Conservation (phyloP, 2,329 filamentous ascomycete species). For the Cyanodermella asteris region DNA sequence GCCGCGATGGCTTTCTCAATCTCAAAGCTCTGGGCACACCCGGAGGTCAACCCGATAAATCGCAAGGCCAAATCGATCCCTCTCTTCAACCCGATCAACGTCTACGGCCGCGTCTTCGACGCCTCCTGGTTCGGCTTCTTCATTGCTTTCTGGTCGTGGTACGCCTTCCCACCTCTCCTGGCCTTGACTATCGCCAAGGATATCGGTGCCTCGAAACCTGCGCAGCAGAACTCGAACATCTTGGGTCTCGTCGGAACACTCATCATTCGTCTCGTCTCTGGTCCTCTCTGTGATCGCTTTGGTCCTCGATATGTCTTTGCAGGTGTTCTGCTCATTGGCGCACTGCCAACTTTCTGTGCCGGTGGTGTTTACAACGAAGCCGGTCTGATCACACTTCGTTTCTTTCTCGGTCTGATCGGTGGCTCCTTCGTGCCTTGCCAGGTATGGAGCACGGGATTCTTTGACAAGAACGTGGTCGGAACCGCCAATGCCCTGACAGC, state of each 20-base stretch:
- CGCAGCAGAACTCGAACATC: constrained; percentile 81
- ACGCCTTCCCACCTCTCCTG: constrained; percentile 21
- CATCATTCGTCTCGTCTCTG: constrained; percentile 54
- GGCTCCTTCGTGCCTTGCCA: constrained; percentile 68
- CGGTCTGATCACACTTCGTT: constrained; percentile 51
- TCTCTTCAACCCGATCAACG: constrained; percentile 51
- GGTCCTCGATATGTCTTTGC: constrained; percentile 66
- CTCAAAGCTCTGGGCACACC: constrained; percentile 24
- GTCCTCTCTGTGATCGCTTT: constrained; percentile 66
- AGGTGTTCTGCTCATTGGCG: constrained; percentile 51
- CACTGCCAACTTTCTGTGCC: constrained; percentile 62
- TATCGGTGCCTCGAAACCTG: constrained; percentile 42
- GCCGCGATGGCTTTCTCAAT: constrained; percentile 4
- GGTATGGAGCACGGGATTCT: constrained; percentile 84
- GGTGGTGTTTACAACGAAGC: constrained; percentile 47
- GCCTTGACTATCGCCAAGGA: constrained; percentile 62
- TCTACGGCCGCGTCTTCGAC: constrained; percentile 73
- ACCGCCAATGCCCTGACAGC: constrained; percentile 71
- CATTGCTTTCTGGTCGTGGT: constrained; percentile 5
- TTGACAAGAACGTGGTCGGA: constrained; percentile 78
- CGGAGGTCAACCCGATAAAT: constrained; percentile 65
- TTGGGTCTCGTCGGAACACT: constrained; percentile 57
- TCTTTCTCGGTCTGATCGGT: constrained; percentile 63
- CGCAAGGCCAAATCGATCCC: constrained; percentile 64
- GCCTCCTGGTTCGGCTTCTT: constrained; percentile 42